Conservation (phyloP, 441 rosid genomes). For the Adansonia gregorii region DNA sequence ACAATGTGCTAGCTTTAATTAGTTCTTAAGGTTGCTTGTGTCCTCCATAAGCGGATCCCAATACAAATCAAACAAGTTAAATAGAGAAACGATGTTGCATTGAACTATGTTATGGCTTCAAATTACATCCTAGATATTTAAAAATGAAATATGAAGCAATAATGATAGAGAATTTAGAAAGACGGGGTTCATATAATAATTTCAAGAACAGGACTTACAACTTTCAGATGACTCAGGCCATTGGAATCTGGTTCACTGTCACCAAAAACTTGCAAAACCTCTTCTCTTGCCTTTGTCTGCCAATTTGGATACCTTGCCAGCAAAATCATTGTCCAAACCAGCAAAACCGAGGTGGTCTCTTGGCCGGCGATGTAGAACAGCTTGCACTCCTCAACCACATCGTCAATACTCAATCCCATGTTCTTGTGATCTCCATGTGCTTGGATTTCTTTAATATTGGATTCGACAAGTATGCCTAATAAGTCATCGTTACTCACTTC, state of each 20-base stretch:
- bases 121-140: not conserved
- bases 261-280: slow-evolving; percentile 41
- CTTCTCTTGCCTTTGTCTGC: slow-evolving; percentile 41
- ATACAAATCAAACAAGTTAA: not conserved
- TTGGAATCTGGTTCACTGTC: slow-evolving; percentile 34
- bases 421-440: slow-evolving; percentile 17
- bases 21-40: not conserved
- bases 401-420: slow-evolving; percentile 32
- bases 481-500: slow-evolving; percentile 26
- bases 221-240: slow-evolving; percentile 41
- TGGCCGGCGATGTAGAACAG: slow-evolving; percentile 40
- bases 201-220: slow-evolving; percentile 33
- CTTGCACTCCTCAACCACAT: slow-evolving; percentile 42
- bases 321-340: slow-evolving; percentile 36
- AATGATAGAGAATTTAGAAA: not conserved
- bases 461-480: slow-evolving; percentile 34
- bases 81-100: not conserved
- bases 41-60: not conserved
- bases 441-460: slow-evolving; percentile 32
- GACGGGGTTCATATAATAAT: not conserved
- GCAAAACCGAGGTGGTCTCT: slow-evolving; percentile 33
- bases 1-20: not conserved
- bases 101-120: not conserved
- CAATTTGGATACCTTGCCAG: slow-evolving; percentile 31
- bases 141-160: not conserved